Base-by-base conservation (phyloP, 305 asterid genomes). In the Fraxinus sp. region DNA sequence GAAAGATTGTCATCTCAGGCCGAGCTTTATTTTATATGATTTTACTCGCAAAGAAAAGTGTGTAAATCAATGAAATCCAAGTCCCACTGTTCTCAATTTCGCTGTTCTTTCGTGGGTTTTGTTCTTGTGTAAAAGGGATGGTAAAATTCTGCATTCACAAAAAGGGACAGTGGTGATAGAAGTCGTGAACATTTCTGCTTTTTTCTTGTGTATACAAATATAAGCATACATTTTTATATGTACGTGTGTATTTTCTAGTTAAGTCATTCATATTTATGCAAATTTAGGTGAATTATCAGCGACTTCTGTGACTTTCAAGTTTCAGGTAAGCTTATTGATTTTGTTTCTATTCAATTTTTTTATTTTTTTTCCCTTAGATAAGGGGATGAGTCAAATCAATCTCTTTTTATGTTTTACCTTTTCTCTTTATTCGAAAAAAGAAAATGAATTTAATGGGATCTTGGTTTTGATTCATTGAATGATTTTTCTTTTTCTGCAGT, bases 371-470 rank as follows among this genome's bases (percentile, higher is more conserved):
- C 3, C 73, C 80, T 39, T 81, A 33, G 44, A 78, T 80, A 71
- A 85, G 81, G 82, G 76, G 82, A 14, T 75, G 41, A 80, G 90
- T 84, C 92, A 80, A 88, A 73, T 71, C 18, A 46, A 39, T 85
- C 78, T 30, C 66, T 49, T 37, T 32, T 39, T 11, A 32, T 80
- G 75, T 72, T 79, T 74, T 8, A 39, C 57, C 55, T 73, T 72
- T 79, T 79, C 66, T 33, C 80, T 68, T 81, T 86, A 76, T 57
- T 83, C 49, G 80, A 72, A 22, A 78, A 81, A 77, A 46, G 81
- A 80, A 78, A 71, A 78, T 26, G 36, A 77, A 71, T 80, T 66
- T 71, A 78, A 74, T 44, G 18, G 66, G 62, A 76, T 66, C 86
- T 88, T 81, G 82, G 77, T 74, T 81, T 66, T 1, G 16, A 4